Base-by-base conservation (phyloP, 75 land plant species). In the Cunninghamia lanceolata region DNA sequence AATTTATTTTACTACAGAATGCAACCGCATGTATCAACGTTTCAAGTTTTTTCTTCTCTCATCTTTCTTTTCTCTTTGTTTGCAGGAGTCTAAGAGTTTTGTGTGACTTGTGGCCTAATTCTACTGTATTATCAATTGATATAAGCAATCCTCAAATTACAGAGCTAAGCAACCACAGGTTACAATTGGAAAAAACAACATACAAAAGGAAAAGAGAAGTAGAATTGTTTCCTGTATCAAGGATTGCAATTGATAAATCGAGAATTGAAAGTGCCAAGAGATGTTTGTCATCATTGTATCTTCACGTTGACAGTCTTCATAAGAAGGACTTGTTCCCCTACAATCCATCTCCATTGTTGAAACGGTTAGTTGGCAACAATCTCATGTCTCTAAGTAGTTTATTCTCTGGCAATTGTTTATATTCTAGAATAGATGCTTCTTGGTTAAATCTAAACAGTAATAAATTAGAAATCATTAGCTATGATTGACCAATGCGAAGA, bases 271-370 rank as follows among this genome's bases (percentile, higher is more conserved):
- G 28, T 34, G 82, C 71, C 32, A 50, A 21, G 53, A 35, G 36
- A 71, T 85, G 83, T 77, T 78, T 85, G 83, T n/a, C 52, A 76
- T 43, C 53, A n/a, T 77, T 85, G 38, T 42, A 77, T 43, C 52
- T 59, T 28, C 68, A 89, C 39, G 79, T 89, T 43, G 85, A 87
- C 74, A 88, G 86, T 36, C 85, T 89, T 85, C 86, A 87, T 34
- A 75, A 53, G 46, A 88, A 85, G 59, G 75, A 80, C 39, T 36
- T 87, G 46, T 89, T 89, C 47, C 90, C 90, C 34, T 89, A 89
- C 83, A 87, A 89, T 66, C 90, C 90, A 19, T 84, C 89, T 40
- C 68, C 89, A 34, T 80, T 89, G 59, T 85, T 89, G 19, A 87
- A 77, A 78, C 89, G 88, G 90, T 89, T 42, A 80, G 82, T 80